Evolutionary conservation across 2,329 filamentous ascomycete genomes (phyloP), one percentile per base, ranked within the genome.

Genomic region (Clathrospora elynae): DNA sequence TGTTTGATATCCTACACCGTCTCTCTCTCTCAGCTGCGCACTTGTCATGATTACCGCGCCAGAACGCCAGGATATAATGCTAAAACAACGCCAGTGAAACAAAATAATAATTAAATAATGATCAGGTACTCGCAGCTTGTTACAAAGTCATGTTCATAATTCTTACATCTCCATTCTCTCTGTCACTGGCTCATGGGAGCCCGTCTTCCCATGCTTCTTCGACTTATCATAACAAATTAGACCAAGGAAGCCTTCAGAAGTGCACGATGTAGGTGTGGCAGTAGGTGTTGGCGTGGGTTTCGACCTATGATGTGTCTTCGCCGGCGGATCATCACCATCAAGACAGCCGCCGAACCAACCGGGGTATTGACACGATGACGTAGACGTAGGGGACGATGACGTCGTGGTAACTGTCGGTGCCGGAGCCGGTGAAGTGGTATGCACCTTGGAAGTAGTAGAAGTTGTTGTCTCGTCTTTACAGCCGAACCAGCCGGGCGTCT

Each of bases 401-500:
- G 70, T 71, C 2, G 67, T 70, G 10, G 61, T 65, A n/a, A 52
- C 47, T 1, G 59, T 61, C 5, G 60, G 60, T 19, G 51, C 52
- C 5, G 64, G 60, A 1, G 53, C 55, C n/a, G 55, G 57, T 46
- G 54, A 57, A 45, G 29, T 49, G 2, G 61, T 61, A 7, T 51
- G 49, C 2, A 45, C 78, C 13, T 50, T 47, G 6, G 42, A 39
- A 1, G 45, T 58, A 3, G 50, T 49, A 0, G 47, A 56, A 57
- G 25, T 67, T 71, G 35, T 73, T 67, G 59, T 73, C 67, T 58
- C 80, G n/a, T 65, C 83, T 18, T 83, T 80, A 66, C 82, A 85
- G 10, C 83, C 83, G 57, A 86, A 86, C 79, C 83, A 86, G 2
- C 83, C 83, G 2, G 81, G 82, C 2, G 70, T 73, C 38, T 73